phyloP scores from a whole-genome alignment of 768 basidiomycete species.

The Boletus pseudo-olivaceus region DNA sequence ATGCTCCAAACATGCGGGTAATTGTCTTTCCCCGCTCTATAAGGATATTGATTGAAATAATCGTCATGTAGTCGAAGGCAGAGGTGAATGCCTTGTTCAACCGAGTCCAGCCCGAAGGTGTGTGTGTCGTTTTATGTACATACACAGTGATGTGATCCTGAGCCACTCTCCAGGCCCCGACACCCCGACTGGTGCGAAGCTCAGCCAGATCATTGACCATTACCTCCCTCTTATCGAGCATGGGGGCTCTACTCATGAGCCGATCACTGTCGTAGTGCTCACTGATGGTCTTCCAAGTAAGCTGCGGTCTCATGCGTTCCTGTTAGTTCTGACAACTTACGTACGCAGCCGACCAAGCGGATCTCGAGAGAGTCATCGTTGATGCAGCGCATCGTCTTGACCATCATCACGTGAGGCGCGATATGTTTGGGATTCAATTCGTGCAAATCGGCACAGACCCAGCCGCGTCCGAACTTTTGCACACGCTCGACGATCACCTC shows the following conservation, averaged over 20 bases:
- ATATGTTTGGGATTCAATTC: slow-evolving; percentile 45
- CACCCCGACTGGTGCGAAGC: slow-evolving; percentile 16
- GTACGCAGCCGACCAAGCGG: slow-evolving; percentile 23
- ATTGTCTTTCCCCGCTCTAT: background rate
- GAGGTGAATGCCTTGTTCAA: slow-evolving; percentile 28
- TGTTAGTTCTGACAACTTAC: background rate
- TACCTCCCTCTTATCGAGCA: slow-evolving; percentile 36
- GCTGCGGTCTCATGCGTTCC: background rate
- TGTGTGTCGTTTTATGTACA: background rate
- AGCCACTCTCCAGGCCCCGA: slow-evolving; percentile 11
- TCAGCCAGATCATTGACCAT: slow-evolving; percentile 34
- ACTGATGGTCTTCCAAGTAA: slow-evolving; percentile 29
- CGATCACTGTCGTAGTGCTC: slow-evolving; percentile 36
- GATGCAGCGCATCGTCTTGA: slow-evolving; percentile 37
- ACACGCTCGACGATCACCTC: slow-evolving; percentile 40
- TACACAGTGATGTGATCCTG: background rate
- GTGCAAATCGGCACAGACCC: slow-evolving; percentile 37
- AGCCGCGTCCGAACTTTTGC: slow-evolving; percentile 34
- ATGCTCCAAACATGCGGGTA: slow-evolving; percentile 26
- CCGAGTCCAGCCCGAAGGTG: slow-evolving; percentile 23
- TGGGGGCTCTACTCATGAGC: slow-evolving; percentile 28
- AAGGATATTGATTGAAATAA: background rate
- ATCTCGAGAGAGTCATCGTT: too few species aligned
- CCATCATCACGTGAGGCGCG: slow-evolving; percentile 28
- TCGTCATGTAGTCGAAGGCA: slow-evolving; percentile 13